Evolutionary conservation across 176 grass and related monocot species (phyloP).

Genomic region (Paspalum notatum): DNA sequence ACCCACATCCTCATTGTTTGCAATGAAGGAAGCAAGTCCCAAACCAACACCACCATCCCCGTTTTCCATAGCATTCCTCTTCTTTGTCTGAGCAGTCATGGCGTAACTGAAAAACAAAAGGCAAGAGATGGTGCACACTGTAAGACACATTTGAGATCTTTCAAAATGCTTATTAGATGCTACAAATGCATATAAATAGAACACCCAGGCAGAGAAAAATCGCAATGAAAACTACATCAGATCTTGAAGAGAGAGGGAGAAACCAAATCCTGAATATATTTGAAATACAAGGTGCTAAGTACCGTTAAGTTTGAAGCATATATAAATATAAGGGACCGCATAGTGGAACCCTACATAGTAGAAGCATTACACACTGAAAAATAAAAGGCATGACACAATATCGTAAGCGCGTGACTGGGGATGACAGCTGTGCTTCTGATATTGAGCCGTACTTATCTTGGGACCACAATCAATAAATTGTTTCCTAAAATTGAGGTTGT

Average conservation of each 20-base stretch:
- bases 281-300: not conserved
- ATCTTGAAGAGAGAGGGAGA: not conserved
- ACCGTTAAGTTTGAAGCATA: not conserved
- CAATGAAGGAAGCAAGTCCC: conserved; percentile 54
- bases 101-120: conserved; percentile 45
- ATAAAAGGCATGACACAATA: not conserved
- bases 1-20: conserved; percentile 72
- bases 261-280: not conserved
- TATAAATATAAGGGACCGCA: not conserved
- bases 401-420: not conserved
- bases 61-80: conserved; percentile 54
- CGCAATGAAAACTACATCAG: not conserved
- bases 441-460: too few species aligned
- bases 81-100: conserved; percentile 77
- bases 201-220: not conserved
- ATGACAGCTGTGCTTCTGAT: not conserved
- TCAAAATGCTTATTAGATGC: not conserved
- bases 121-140: not conserved
- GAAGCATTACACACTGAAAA: not conserved
- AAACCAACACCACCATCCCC: conserved; percentile 51
- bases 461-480: too few species aligned
- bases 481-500: too few species aligned
- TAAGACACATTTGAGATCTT: not conserved
- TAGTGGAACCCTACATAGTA: not conserved
- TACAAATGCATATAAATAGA: not conserved